Evolutionary conservation across 2,329 filamentous ascomycete genomes (phyloP), one percentile per base, ranked within the genome.

Genomic region (Falciphora oryzae): DNA sequence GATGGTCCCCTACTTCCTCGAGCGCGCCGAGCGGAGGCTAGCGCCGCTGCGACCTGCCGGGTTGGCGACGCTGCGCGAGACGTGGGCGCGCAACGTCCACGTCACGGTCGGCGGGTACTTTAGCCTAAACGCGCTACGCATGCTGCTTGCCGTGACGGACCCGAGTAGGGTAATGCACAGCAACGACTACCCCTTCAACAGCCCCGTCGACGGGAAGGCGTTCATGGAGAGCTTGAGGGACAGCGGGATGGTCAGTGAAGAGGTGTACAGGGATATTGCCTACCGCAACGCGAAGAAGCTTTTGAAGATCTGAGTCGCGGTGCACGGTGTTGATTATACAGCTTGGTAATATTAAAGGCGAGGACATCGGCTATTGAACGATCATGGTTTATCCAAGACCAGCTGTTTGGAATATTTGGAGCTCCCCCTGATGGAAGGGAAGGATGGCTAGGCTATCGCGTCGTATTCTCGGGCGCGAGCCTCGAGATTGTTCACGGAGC

Each of bases 81-180:
- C 86, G 2, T 88, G 81, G 77, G 77, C 81, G 59, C 73, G 79
- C 65, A 87, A 87, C 65, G 73, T 87, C 14, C 86, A 82, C 79
- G 71, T 87, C 32, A 86, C 84, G 1, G 85, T 83, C 1, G 81
- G 78, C 63, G 84, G 84, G 1, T 78, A 81, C 65, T 85, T 81
- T 71, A 78, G 78, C 35, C 65, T 85, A n/a, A 76, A 74, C 64
- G 80, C 79, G 6, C 68, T 87, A 73, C 76, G 77, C 2, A 78
- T 75, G 62, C 69, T 81, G 8, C 65, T 81, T 61, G 66, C 77
- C 65, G 79, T 79, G 6, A 83, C 79, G 2, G 75, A 73, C 25
- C 74, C 78, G 25, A 81, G 85, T 31, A 76, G 76, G n/a, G 77
- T 87, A 1, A 64, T 87, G 69, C 86, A 82, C 69, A 85, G 81